A percentile compares a stretch with the other conserved stretches of the same genome.
phyloP scores from a whole-genome alignment of 2,329 filamentous ascomycete species.

The Chaetomiaceae sp. region DNA sequence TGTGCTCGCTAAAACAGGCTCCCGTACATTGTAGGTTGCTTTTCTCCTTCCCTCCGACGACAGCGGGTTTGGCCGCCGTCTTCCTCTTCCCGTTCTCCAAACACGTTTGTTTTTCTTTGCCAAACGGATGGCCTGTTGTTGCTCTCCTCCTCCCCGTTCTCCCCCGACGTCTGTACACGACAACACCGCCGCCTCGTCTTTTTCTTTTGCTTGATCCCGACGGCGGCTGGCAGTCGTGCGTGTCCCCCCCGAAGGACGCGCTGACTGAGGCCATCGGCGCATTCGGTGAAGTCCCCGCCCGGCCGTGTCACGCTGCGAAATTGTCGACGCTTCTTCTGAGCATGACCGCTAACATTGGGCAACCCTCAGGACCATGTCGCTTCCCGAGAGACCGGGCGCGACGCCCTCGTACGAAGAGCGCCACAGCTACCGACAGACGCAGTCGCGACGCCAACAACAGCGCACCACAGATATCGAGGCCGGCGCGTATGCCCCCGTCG shows the following conservation, averaged over 20 bases:
- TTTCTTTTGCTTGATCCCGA: not conserved
- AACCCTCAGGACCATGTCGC: conserved; percentile 50
- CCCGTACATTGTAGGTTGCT: conserved; percentile 17
- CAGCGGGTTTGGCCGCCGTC: conserved; percentile 12
- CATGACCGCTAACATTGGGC: conserved; percentile 21
- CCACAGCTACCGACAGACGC: conserved; percentile 62
- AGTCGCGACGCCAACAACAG: conserved; percentile 56
- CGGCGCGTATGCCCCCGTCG: conserved; percentile 46
- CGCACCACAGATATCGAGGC: conserved; percentile 67
- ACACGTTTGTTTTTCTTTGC: not conserved
- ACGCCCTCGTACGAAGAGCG: conserved; percentile 57
- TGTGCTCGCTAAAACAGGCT: conserved; percentile 20
- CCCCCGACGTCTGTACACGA: no score
- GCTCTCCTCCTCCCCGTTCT: not conserved
- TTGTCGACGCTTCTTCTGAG: not conserved
- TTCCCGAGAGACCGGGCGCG: conserved; percentile 60
- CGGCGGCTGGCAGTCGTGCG: no score
- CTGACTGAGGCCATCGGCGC: conserved; percentile 3
- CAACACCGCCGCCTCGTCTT: not conserved
- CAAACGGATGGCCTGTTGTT: not conserved
- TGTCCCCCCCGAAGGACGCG: conserved; percentile 7
- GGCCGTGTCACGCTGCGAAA: not conserved
- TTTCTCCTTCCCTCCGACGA: conserved; percentile 2
- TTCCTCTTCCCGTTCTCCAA: not conserved
- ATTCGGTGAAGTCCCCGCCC: conserved; percentile 16